Base-by-base conservation (phyloP, 2,329 filamentous ascomycete species). In the Cladophialophora yegresii region DNA sequence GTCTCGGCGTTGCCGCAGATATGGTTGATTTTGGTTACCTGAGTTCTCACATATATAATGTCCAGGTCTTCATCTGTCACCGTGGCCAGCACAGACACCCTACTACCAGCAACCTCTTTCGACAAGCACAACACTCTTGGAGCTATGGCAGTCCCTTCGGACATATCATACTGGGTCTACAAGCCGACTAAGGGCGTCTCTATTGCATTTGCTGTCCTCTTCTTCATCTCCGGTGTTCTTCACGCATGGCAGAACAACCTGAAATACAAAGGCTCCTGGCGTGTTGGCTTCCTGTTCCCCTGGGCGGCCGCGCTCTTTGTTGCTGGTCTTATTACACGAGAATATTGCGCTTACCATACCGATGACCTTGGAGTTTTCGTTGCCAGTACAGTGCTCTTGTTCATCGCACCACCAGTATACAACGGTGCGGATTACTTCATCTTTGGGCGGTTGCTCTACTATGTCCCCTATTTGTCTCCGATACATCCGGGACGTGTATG, bases 401-500 rank as follows among this genome's bases (percentile, higher is more conserved):
- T 79, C 54, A 74, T 74, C 54, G 78, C 73, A 16, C 77, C 78
- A 16, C 77, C 77, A 9, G 75, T 80, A 45, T 79, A 79, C 51
- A 76, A 78, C 64, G 75, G 74, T 7, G 76, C 76, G 58, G 84
- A 83, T 61, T 85, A 83, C 69, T 76, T 83, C 40, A 83, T 84
- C 61, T 76, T 85, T 0, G 79, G 77, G 16, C 79, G 81, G 30
- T 78, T 84, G n/a, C 75, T 86, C 0, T 79, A 79, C 62, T 78
- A 80, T 57, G 73, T 77, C 1, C 74, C 82, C 3, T 85, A 85
- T 64, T 77, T 81, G 45, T 72, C 73, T 0, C 76, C 77, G 0
- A 79, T 85, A 36, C 83, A 85, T 67, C 84, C 84, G 0, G 83
- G 83, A 2, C 79, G 84, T 3, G 78, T 87, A 4, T 84, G 87